Evolutionary conservation across 306 rosid species (phyloP).

Genomic region (Prunus mongolica): DNA sequence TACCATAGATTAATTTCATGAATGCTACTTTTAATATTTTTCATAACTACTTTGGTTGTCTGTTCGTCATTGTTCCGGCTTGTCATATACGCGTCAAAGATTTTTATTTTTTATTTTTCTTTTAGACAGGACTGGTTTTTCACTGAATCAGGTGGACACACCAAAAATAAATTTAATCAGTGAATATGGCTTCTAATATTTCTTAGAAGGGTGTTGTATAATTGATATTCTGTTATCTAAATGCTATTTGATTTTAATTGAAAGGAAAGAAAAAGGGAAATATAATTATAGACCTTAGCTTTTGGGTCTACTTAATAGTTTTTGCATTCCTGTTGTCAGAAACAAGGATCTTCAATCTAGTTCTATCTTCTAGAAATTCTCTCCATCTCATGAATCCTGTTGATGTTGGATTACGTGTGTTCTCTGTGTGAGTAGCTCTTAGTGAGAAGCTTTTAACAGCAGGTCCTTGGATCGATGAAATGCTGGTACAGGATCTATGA

Average conservation of each 20-base stretch:
- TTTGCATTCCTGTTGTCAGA: background rate
- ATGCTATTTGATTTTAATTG: background rate
- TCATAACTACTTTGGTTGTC: background rate
- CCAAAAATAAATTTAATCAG: background rate
- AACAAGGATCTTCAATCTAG: background rate
- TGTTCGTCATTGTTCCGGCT: background rate
- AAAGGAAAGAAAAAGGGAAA: background rate
- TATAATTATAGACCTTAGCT: background rate
- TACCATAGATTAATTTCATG: background rate
- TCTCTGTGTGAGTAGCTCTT: conserved; percentile 54
- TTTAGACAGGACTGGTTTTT: background rate
- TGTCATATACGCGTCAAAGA: background rate
- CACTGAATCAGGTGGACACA: background rate
- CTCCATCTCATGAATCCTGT: conserved; percentile 21
- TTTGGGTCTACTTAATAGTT: background rate
- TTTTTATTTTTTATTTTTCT: background rate
- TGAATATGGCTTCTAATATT: background rate
- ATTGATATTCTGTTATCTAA: background rate
- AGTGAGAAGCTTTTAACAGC: conserved; percentile 82
- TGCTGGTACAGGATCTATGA: conserved; percentile 99
- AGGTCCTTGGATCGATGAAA: conserved; percentile 99
- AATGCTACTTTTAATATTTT: background rate
- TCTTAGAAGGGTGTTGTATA: background rate
- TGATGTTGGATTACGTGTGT: conserved; percentile 28
- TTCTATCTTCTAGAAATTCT: background rate